Conservation (phyloP, 495 filamentous ascomycete genomes). For the Lophiostoma macrostomum region DNA sequence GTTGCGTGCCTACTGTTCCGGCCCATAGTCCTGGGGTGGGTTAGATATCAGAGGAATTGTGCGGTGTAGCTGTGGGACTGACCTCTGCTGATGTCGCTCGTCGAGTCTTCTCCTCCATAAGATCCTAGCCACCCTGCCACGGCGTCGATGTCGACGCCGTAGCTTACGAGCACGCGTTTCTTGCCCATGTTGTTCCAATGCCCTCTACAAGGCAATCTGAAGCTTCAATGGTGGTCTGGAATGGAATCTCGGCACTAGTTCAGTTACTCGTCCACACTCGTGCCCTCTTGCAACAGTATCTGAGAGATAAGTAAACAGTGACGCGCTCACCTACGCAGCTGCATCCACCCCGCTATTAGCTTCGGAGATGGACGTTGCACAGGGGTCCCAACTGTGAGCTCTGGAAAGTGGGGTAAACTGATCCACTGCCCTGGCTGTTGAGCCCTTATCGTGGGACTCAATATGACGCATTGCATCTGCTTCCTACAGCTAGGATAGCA, state of each 20-base stretch:
- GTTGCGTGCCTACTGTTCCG: slow-evolving; percentile 66
- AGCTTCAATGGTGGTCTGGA: too few species aligned
- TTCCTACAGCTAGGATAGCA: too few species aligned
- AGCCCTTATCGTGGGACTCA: too few species aligned
- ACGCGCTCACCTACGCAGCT: not conserved
- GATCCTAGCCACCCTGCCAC: slow-evolving; percentile 71
- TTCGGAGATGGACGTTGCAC: slow-evolving; percentile 10
- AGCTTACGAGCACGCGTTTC: slow-evolving; percentile 56
- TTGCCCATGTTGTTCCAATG: slow-evolving; percentile 58
- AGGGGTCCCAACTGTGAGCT: not conserved
- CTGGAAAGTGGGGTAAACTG: slow-evolving; percentile 27
- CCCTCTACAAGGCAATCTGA: too few species aligned
- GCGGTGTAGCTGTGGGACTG: slow-evolving; percentile 1
- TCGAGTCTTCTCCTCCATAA: slow-evolving; percentile 70
- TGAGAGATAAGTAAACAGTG: slow-evolving; percentile 3
- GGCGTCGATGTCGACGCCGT: slow-evolving; percentile 64
- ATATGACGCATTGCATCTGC: too few species aligned
- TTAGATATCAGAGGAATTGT: not conserved
- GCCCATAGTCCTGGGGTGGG: slow-evolving; percentile 58
- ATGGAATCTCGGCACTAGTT: too few species aligned
- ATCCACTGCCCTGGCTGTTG: not conserved
- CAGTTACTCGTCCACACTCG: too few species aligned
- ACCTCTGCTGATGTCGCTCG: slow-evolving; percentile 65
- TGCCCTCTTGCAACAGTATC: too few species aligned
- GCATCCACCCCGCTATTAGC: slow-evolving; percentile 17